Evolutionary conservation across 1,284 basidiomycete genomes (phyloP).

Genomic region (Bondarzewia mesenterica): DNA sequence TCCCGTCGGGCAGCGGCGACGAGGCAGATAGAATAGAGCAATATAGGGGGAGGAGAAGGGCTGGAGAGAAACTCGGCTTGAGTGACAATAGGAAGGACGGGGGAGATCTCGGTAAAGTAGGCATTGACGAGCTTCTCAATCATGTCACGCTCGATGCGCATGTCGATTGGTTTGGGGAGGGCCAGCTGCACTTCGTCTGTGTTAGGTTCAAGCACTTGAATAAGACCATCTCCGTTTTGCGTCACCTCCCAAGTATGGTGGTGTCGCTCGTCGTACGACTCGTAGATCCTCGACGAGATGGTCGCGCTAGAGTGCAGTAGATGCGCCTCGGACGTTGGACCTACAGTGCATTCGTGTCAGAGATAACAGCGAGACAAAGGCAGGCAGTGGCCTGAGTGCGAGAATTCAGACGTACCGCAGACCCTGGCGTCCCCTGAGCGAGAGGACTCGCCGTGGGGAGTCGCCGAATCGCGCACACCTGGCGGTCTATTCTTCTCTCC

Average conservation of each 20-base stretch:
- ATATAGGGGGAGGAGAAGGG: conserved; percentile 65
- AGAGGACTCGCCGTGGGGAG: conserved; percentile 28
- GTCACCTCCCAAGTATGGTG: conserved; percentile 81
- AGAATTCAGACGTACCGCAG: conserved; percentile 45
- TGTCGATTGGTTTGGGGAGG: conserved; percentile 53
- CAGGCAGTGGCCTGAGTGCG: neutral
- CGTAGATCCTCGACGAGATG: conserved; percentile 76
- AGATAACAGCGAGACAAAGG: neutral
- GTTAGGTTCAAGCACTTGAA: conserved; percentile 70
- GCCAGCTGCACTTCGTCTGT: conserved; percentile 43
- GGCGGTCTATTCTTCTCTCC: conserved; percentile 14
- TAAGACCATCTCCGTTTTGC: conserved; percentile 79
- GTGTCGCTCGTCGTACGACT: conserved; percentile 80
- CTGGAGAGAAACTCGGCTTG: conserved; percentile 78
- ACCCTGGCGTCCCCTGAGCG: conserved; percentile 43
- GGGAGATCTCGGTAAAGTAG: conserved; percentile 82
- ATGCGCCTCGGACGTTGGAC: conserved; percentile 80
- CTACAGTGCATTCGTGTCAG: conserved; percentile 33
- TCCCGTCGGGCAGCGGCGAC: conserved; percentile 83
- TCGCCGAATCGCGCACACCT: conserved; percentile 17
- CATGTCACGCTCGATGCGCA: conserved; percentile 69
- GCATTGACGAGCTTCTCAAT: conserved; percentile 83
- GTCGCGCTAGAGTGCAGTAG: conserved; percentile 84
- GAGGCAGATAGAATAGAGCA: conserved; percentile 91
- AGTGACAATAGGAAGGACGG: conserved; percentile 83